phyloP scores from a whole-genome alignment of 805 yeast species.

The Wickerhamomyces pijperi region DNA sequence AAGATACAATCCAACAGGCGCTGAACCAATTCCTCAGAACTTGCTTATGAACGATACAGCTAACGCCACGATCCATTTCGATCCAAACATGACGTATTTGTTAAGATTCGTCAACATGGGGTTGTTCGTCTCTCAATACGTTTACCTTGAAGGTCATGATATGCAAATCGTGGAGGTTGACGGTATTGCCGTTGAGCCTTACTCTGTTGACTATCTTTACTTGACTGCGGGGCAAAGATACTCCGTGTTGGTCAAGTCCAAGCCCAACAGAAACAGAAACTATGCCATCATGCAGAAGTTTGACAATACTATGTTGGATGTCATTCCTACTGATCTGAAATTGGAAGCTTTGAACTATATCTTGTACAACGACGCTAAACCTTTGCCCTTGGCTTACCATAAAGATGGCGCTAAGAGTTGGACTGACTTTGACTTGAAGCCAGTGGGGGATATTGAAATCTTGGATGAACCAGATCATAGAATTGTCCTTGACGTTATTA shows the following conservation, averaged over 20 bases:
- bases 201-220: conserved; percentile 42
- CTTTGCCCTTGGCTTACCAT: conserved; percentile 19
- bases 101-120: conserved; percentile 59
- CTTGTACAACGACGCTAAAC: conserved; percentile 30
- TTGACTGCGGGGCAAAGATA: conserved; percentile 77
- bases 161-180: conserved; percentile 65
- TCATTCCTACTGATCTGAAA: conserved; percentile 46
- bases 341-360: conserved; percentile 45
- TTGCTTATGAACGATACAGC: conserved; percentile 54
- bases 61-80: conserved; percentile 42
- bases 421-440: conserved; percentile 26
- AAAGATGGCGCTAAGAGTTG: conserved; percentile 9
- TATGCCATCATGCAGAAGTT: conserved; percentile 51
- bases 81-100: conserved; percentile 51
- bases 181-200: conserved; percentile 57
- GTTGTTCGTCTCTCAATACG: conserved; percentile 62
- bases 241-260: conserved; percentile 54
- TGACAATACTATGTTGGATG: conserved; percentile 62
- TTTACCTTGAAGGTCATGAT: conserved; percentile 61
- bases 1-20: conserved; percentile 74
- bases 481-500: conserved; percentile 45
- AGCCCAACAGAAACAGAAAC: conserved; percentile 30
- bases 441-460: conserved; percentile 34
- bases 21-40: conserved; percentile 71
- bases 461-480: conserved; percentile 51